Conservation (phyloP, 2,329 filamentous ascomycete genomes). For the Sclerotinia minor region DNA sequence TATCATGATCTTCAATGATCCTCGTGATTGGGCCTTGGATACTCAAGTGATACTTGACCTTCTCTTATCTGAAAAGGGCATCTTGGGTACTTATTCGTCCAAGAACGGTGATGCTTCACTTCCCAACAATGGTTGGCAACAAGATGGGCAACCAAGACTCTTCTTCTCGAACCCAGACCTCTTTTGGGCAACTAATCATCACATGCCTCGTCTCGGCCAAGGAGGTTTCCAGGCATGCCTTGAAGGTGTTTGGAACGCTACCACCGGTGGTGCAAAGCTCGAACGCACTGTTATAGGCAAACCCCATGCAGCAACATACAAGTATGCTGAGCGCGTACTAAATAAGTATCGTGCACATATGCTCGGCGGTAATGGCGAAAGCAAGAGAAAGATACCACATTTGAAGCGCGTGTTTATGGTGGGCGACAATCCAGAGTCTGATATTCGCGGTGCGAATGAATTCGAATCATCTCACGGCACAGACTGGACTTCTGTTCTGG, state of each 20-base stretch:
- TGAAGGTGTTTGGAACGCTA: slow-evolving; percentile 72
- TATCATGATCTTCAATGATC: slow-evolving; percentile 92
- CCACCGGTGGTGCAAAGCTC: slow-evolving; percentile 64
- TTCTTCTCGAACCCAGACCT: slow-evolving; percentile 92
- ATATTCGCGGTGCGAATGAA: slow-evolving; percentile 83
- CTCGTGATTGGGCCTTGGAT: slow-evolving; percentile 93
- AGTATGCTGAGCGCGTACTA: slow-evolving; percentile 77
- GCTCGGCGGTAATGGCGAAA: slow-evolving; percentile 28
- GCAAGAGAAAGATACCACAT: slow-evolving; percentile 43
- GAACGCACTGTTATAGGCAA: slow-evolving; percentile 76
- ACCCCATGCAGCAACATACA: slow-evolving; percentile 74
- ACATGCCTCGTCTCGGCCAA: slow-evolving; percentile 83
- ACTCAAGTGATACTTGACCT: slow-evolving; percentile 82
- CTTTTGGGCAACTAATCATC: slow-evolving; percentile 83
- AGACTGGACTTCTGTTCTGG: slow-evolving; percentile 76
- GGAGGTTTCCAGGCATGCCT: slow-evolving; percentile 85
- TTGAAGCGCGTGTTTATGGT: slow-evolving; percentile 87
- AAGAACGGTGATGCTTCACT: slow-evolving; percentile 67
- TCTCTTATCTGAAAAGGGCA: slow-evolving; percentile 74
- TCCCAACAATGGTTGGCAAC: slow-evolving; percentile 76
- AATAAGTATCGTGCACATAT: slow-evolving; percentile 52
- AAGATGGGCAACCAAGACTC: slow-evolving; percentile 75
- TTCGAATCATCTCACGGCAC: slow-evolving; percentile 67
- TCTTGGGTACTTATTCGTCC: slow-evolving; percentile 74
- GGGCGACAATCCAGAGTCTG: slow-evolving; percentile 84